These are phyloP conservation scores for Phialophora tarda DNA, from an alignment of 2,329 filamentous ascomycete species.

Conservation along the genomic window DNA sequence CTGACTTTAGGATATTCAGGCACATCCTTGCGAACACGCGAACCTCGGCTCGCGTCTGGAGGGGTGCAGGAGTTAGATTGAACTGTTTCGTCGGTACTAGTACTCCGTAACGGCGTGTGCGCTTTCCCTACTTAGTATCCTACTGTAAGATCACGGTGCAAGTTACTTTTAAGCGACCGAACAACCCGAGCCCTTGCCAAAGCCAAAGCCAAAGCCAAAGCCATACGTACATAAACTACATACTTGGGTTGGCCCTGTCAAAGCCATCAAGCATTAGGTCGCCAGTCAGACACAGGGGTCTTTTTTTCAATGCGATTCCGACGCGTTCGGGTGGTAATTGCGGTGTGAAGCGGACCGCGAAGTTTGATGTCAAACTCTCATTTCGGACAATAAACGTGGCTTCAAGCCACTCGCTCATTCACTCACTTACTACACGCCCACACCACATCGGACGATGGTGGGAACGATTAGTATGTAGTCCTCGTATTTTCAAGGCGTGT, in stretches of 20 bases:
- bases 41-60: constrained; percentile 16
- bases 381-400: constrained; percentile 10
- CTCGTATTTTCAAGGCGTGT: neutral
- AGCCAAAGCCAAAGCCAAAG: no score
- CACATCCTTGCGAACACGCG: neutral
- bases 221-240: no score
- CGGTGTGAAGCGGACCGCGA: no score
- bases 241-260: neutral
- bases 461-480: no score
- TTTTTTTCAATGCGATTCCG: neutral
- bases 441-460: neutral
- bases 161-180: neutral
- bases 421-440: neutral
- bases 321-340: neutral
- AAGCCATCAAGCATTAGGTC: neutral
- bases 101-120: neutral
- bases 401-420: neutral
- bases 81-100: neutral
- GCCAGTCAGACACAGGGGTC: neutral
- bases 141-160: neutral
- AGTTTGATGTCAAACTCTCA: constrained; percentile 5
- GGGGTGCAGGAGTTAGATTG: neutral
- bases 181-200: neutral
- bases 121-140: neutral
- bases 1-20: neutral